These are phyloP conservation scores for Phaeosphaeria sp. DNA, from an alignment of 2,329 filamentous ascomycete species.

Conservation along the genomic window DNA sequence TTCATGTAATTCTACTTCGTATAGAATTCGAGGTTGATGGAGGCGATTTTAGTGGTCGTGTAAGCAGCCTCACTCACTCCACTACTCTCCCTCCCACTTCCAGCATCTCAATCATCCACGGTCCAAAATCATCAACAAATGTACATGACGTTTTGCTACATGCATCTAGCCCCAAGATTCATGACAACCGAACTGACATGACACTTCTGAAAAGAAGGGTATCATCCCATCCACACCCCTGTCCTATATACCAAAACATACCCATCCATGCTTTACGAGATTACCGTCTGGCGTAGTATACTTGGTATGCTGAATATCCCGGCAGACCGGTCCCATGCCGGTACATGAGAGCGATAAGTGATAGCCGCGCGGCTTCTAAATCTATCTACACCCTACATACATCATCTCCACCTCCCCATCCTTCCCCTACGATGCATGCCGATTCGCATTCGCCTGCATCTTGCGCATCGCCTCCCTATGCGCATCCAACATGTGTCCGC, in stretches of 20 bases:
- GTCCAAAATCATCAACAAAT: too few relatives aligned
- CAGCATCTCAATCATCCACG: too few relatives aligned
- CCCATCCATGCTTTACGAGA: neutral
- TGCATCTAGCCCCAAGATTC: too few relatives aligned
- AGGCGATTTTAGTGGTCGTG: too few relatives aligned
- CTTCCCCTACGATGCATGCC: slow-evolving; percentile 23
- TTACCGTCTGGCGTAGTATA: neutral
- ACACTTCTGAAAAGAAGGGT: neutral
- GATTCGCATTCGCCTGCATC: slow-evolving; percentile 72
- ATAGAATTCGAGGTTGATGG: too few relatives aligned
- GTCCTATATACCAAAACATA: neutral
- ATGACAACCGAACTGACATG: too few relatives aligned
- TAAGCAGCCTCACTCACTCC: neutral
- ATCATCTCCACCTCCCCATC: neutral
- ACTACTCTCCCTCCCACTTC: too few relatives aligned
- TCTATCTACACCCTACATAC: neutral
- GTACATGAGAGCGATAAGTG: neutral
- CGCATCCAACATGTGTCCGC: slow-evolving; percentile 74
- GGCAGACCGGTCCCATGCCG: neutral
- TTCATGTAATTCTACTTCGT: too few relatives aligned
- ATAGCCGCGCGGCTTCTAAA: neutral
- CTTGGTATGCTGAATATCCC: too few relatives aligned
- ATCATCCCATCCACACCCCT: neutral
- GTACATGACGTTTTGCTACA: too few relatives aligned
- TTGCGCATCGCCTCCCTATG: slow-evolving; percentile 81